Base-by-base conservation (phyloP, 805 yeast species). In the Barnettozyma populi region DNA sequence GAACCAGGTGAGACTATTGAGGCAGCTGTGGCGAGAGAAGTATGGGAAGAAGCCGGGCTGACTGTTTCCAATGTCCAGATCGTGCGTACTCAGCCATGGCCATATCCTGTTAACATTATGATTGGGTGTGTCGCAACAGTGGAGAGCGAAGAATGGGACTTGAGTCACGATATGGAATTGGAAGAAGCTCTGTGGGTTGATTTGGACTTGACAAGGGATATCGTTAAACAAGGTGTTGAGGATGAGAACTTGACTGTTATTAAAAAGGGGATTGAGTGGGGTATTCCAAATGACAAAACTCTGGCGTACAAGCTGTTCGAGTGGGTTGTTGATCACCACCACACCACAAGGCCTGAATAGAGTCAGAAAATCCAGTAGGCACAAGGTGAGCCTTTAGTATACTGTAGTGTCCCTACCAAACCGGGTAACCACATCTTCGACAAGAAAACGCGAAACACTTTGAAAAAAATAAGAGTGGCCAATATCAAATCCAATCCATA, bases 1-100 rank as follows among this genome's bases (percentile, higher is more conserved):
- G 98, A 92, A 65, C 96, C 97, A 1, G 87, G 90, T 36, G 98
- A 92, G 67, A 83, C 95, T 2, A 80, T 92, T 16, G 98, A 92
- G 65, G 84, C 79, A 43, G 94, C 96, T 8, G 87, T 90, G 19
- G 73, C 81, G 38, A 74, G 98, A 49, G 98, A 92, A 63, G 85
- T 88, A 21, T 90, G 94, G 89, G 98, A 92, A 63, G 98, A 92
- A 66, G 80, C 97, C 6, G 98, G 98, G 3, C 82, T 89, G 25
- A 53, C 63, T 5, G 69, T 75, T 20, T 68, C 69, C 13, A 64
- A 75, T 4, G 86, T 92, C 19, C 63, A 73, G 41, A 74, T 90
- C 46, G 71, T 84, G 27, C 72, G 80, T 55, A 79, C 94, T 10
- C 98, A 92, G 68, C 98, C 98, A 5, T 92, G 98, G 98, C 98